phyloP scores from a whole-genome alignment of 768 basidiomycete species.

The Pleurotus giganteus region DNA sequence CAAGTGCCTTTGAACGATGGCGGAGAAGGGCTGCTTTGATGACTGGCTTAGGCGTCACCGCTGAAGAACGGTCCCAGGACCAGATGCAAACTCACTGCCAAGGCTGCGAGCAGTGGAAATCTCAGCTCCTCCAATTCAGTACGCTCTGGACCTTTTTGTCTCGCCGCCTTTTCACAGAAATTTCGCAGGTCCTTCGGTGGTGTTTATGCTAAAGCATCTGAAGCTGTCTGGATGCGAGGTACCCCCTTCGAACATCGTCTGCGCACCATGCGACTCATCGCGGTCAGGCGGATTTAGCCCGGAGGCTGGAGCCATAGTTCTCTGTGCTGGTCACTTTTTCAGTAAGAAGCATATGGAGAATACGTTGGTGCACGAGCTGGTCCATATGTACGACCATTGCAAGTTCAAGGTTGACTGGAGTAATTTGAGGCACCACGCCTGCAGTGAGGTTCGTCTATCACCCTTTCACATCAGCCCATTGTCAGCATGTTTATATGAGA shows the following conservation, averaged over 20 bases:
- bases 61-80: slow-evolving; percentile 43
- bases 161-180: slow-evolving; percentile 12
- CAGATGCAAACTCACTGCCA: slow-evolving; percentile 32
- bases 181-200: slow-evolving; percentile 71
- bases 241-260: slow-evolving; percentile 71
- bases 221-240: slow-evolving; percentile 69
- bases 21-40: slow-evolving; percentile 42
- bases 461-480: neutral
- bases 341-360: slow-evolving; percentile 88
- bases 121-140: slow-evolving; percentile 70
- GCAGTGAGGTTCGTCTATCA: slow-evolving; percentile 79
- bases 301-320: slow-evolving; percentile 71
- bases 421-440: slow-evolving; percentile 92
- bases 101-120: slow-evolving; percentile 69
- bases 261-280: slow-evolving; percentile 73
- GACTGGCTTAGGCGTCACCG: slow-evolving; percentile 46
- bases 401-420: slow-evolving; percentile 92
- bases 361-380: slow-evolving; percentile 88
- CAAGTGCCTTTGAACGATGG: slow-evolving; percentile 48
- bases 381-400: slow-evolving; percentile 96
- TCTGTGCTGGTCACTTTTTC: slow-evolving; percentile 85
- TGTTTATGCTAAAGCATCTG: slow-evolving; percentile 94
- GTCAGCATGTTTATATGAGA: neutral
- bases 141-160: slow-evolving; percentile 27
- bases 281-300: slow-evolving; percentile 83